Conservation (phyloP, 2,329 filamentous ascomycete genomes). For the Diaporthe caulivora region DNA sequence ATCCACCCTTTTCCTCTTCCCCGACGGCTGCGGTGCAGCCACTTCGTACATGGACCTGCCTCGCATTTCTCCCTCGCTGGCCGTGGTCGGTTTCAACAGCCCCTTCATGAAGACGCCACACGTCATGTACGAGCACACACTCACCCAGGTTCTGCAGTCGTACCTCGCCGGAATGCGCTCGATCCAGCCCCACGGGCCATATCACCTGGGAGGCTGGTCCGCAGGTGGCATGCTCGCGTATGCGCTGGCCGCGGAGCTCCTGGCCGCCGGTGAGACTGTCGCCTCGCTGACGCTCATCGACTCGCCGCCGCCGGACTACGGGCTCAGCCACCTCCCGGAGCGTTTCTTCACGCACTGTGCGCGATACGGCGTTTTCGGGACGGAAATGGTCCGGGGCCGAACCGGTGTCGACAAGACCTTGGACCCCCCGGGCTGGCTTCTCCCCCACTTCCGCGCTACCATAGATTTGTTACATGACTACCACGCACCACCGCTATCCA, state of each 20-base stretch:
- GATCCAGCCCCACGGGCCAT: conserved; percentile 48
- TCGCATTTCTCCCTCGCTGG: conserved; percentile 40
- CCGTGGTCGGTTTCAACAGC: conserved; percentile 47
- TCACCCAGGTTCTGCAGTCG: conserved; percentile 39
- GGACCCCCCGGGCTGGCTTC: conserved; percentile 6
- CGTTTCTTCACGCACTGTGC: conserved; percentile 16
- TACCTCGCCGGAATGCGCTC: conserved; percentile 73
- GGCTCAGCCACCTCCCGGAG: conserved; percentile 11
- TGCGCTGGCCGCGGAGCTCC: conserved; percentile 42
- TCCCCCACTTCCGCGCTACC: conserved; percentile 18
- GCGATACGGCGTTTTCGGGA: background rate
- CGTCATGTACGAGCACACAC: conserved; percentile 39
- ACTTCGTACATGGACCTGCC: conserved; percentile 46
- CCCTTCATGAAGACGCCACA: conserved; percentile 61
- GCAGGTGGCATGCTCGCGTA: conserved; percentile 45
- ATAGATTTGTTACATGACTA: conserved; percentile 13
- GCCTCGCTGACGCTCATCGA: conserved; percentile 43
- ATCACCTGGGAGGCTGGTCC: conserved; percentile 45
- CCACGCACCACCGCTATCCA: background rate
- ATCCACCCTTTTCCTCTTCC: conserved; percentile 47
- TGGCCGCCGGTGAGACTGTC: conserved; percentile 40
- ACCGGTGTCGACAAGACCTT: background rate
- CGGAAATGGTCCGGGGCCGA: background rate
- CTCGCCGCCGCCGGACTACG: conserved; percentile 14
- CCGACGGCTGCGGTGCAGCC: conserved; percentile 46